These are phyloP conservation scores for Umbelopsis sp. DNA, from an alignment of 371 early-diverging fungal genomes.

Conservation along the genomic window DNA sequence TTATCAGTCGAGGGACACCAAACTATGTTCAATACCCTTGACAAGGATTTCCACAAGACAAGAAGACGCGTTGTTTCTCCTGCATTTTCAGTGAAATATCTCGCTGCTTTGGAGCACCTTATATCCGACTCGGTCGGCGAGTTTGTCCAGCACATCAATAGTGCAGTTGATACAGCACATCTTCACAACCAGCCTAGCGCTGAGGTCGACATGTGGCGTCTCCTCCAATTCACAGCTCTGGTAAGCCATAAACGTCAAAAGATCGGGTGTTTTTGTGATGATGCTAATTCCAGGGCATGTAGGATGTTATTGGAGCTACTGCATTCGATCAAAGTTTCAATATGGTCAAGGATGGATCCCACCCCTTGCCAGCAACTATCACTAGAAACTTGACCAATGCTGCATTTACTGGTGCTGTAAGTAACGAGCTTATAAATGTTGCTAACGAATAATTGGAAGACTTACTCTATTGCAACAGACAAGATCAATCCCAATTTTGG, in stretches of 20 bases:
- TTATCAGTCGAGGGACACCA: constrained; percentile 14
- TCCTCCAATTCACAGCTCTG: constrained; percentile 24
- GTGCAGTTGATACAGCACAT: constrained; percentile 1
- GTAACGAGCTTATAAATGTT: not conserved
- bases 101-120: constrained; percentile 25
- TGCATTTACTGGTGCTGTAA: not conserved
- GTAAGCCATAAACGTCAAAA: not conserved
- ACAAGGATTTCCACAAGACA: constrained; percentile 21
- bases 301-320: constrained; percentile 41
- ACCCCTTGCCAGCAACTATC: constrained; percentile 25
- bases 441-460: too few relatives aligned
- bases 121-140: constrained; percentile 14
- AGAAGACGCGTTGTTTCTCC: constrained; percentile 29
- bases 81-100: constrained; percentile 28
- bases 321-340: constrained; percentile 39
- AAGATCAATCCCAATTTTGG: not conserved
- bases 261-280: not conserved
- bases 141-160: constrained; percentile 14
- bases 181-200: not conserved
- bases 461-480: not conserved
- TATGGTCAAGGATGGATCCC: constrained; percentile 27
- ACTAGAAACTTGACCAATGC: constrained; percentile 1
- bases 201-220: constrained; percentile 24
- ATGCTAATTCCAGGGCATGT: not conserved
- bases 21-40: constrained; percentile 20